Percentiles rank a stretch among this genome's conserved stretches.
Conservation (phyloP, 192 early-diverging fungal species). For the Backusella liffmaniae region DNA sequence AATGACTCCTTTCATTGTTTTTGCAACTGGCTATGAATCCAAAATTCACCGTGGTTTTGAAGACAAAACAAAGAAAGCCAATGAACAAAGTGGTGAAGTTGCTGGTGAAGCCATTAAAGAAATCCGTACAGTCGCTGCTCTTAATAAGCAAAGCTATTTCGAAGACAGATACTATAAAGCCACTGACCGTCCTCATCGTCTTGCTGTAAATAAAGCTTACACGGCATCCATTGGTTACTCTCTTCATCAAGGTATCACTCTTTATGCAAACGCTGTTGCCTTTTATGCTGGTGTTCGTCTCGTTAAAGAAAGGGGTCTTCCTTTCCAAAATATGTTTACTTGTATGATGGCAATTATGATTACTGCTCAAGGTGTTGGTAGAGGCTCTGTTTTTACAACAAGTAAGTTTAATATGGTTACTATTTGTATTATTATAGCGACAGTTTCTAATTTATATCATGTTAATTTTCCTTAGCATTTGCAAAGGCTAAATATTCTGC, state of each 20-base stretch:
- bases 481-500: slow-evolving; percentile 83
- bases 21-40: slow-evolving; percentile 52
- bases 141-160: slow-evolving; percentile 74
- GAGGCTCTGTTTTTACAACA: slow-evolving; percentile 68
- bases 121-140: slow-evolving; percentile 83
- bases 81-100: slow-evolving; percentile 78
- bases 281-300: slow-evolving; percentile 75
- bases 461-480: slow-evolving; percentile 23
- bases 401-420: slow-evolving; percentile 16
- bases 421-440: background rate
- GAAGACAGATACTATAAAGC: slow-evolving; percentile 59
- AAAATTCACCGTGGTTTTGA: slow-evolving; percentile 58
- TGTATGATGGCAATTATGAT: slow-evolving; percentile 81
- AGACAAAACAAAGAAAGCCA: slow-evolving; percentile 65
- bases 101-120: slow-evolving; percentile 83
- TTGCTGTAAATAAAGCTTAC: slow-evolving; percentile 62
- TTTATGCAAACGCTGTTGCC: slow-evolving; percentile 72
- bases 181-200: slow-evolving; percentile 66
- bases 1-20: slow-evolving; percentile 57
- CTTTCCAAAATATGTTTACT: slow-evolving; percentile 54
- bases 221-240: slow-evolving; percentile 71
- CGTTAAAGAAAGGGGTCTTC: slow-evolving; percentile 46
- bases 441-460: background rate
- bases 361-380: slow-evolving; percentile 61
- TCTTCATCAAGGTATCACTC: slow-evolving; percentile 68